Conservation (phyloP, 2,329 filamentous ascomycete species). For the Ceratocystis alfenasii region DNA sequence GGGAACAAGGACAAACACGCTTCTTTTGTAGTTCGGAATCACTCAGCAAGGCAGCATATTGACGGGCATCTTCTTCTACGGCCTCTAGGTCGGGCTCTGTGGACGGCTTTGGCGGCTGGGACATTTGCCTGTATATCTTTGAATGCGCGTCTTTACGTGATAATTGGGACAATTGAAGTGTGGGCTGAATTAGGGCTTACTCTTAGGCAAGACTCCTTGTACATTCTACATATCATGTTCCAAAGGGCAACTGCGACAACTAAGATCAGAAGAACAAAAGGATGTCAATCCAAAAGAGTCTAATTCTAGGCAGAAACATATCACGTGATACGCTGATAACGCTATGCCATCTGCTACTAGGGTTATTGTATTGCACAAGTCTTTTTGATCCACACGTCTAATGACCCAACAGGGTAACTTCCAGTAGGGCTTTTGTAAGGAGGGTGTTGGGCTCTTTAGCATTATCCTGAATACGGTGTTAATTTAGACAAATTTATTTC, state of each 20-base stretch:
- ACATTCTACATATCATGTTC: no score
- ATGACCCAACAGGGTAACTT: not conserved
- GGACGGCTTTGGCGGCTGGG: not conserved
- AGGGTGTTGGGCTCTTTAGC: no score
- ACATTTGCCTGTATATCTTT: not conserved
- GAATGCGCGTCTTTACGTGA: not conserved
- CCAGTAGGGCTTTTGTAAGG: not conserved
- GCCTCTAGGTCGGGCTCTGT: constrained; percentile 32
- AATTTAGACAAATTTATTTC: no score
- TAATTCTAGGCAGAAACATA: not conserved
- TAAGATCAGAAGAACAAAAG: not conserved
- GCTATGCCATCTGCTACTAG: not conserved
- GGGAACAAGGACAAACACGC: constrained; percentile 26
- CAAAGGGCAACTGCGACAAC: not conserved
- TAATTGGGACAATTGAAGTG: not conserved
- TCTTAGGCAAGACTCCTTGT: not conserved
- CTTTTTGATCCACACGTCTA: not conserved
- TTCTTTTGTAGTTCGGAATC: constrained; percentile 37
- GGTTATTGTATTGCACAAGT: not conserved
- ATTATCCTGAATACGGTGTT: no score
- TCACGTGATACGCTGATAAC: not conserved
- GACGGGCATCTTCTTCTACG: constrained; percentile 39
- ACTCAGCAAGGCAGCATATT: constrained; percentile 36
- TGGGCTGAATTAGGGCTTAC: not conserved
- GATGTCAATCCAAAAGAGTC: not conserved